Conservation (phyloP, 768 basidiomycete species). For the Hysterangium stoloniferum region DNA sequence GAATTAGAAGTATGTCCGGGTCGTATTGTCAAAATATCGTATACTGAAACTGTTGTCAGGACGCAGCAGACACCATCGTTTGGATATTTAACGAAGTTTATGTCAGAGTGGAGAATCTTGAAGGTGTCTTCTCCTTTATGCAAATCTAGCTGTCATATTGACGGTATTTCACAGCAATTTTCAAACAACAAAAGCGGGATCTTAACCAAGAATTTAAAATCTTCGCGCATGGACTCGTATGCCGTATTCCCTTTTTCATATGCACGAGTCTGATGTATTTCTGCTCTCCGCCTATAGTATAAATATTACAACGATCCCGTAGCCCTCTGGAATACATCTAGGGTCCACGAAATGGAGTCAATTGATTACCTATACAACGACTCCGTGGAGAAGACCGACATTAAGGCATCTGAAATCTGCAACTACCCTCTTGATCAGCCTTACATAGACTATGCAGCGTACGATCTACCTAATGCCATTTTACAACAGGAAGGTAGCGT, state of each 20-base stretch:
- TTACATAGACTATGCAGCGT: slow-evolving; percentile 18
- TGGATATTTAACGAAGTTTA: slow-evolving; percentile 10
- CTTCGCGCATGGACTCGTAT: slow-evolving; percentile 2
- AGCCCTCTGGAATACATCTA: neutral
- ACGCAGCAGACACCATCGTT: neutral
- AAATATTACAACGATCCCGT: slow-evolving; percentile 14
- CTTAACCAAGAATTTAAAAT: slow-evolving; percentile 16
- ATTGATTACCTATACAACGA: slow-evolving; percentile 19
- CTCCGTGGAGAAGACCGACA: slow-evolving; percentile 14
- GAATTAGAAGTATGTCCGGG: slow-evolving; percentile 15
- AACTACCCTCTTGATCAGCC: slow-evolving; percentile 20
- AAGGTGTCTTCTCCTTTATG: slow-evolving; percentile 9
- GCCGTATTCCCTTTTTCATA: neutral
- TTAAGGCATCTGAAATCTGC: slow-evolving; percentile 13
- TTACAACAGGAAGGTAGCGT: neutral
- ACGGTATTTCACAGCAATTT: neutral
- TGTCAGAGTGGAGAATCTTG: slow-evolving; percentile 19
- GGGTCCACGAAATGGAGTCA: slow-evolving; percentile 14
- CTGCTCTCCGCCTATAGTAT: slow-evolving; percentile 12
- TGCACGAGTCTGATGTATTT: neutral
- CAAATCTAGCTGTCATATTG: slow-evolving; percentile 9
- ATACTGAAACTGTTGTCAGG: neutral
- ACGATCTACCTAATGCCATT: slow-evolving; percentile 11
- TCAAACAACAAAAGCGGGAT: neutral
- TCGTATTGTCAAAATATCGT: neutral